Percentiles rank a stretch among this genome's conserved stretches.
Conservation (phyloP, 371 early-diverging fungal species). For the Mortierella sp. region DNA sequence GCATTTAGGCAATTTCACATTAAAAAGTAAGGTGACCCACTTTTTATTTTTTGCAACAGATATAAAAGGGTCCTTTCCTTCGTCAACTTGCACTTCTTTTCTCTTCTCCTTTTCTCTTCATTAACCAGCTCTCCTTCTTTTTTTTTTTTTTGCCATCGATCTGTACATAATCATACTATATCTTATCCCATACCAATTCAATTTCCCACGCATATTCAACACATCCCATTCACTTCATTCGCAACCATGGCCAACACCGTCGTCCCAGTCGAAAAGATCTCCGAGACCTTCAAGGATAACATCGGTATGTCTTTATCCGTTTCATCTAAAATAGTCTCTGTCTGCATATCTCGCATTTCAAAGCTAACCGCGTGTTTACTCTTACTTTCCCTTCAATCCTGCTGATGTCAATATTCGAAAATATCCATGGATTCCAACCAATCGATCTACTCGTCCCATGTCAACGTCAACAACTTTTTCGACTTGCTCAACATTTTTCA, state of each 20-base stretch:
- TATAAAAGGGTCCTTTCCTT: not conserved
- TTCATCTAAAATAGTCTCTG: not conserved
- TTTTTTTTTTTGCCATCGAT: too few relatives aligned
- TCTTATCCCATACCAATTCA: not conserved
- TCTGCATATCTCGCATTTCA: too few relatives aligned
- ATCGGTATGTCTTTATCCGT: slow-evolving; percentile 38
- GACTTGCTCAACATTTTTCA: too few relatives aligned
- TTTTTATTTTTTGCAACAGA: not conserved
- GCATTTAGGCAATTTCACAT: too few relatives aligned
- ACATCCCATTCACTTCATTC: slow-evolving; percentile 12
- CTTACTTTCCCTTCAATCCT: too few relatives aligned
- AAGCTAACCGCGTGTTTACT: not conserved
- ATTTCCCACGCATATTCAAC: not conserved
- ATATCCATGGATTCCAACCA: not conserved
- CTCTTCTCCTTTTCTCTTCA: not conserved
- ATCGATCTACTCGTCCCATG: not conserved
- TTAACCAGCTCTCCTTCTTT: not conserved
- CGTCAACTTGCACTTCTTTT: not conserved
- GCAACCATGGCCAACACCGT: slow-evolving; percentile 21
- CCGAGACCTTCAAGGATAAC: slow-evolving; percentile 51
- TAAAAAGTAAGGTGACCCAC: not conserved
- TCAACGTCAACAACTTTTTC: not conserved
- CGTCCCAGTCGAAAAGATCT: slow-evolving; percentile 33
- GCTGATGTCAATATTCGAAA: not conserved
- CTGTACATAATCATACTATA: not conserved